Evolutionary conservation across 2,329 filamentous ascomycete genomes (phyloP), one percentile per base, ranked within the genome.

Genomic region (Biscogniauxia marginata): DNA sequence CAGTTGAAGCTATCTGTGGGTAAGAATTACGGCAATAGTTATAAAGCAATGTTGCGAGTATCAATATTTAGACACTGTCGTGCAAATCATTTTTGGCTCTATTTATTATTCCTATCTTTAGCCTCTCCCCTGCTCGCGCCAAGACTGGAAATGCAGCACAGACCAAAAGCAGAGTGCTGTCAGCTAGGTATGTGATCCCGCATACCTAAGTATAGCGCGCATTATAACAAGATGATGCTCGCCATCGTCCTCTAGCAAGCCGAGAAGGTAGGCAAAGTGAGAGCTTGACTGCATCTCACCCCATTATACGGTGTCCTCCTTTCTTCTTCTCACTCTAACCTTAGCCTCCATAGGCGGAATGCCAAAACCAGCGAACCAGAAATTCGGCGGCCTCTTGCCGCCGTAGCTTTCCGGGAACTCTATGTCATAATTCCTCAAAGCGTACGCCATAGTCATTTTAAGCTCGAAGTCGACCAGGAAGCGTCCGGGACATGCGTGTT

Each of bases 381-480:
- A 46, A 34, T 59, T 61, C 45, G 57, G 49, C 13, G 65, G 65
- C 49, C 65, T 54, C 44, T 58, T 60, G 39, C 63, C 62, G 4
- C 55, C 52, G 46, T 66, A 64, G 23, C 48, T 51, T 20, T 61
- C 58, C 1, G 60, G 62, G 20, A 66, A 59, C 46, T 64, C 63
- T 20, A 66, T 19, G 88, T 71, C 68, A 51, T 70, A 70, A 49
- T 65, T 61, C 54, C 56, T 60, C 44, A 71, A 13, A 5, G 65
- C 49, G 46, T 70, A 66, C 2, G 63, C 59, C 34, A 69, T 57
- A 9, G 68, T 59, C 63, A 70, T 65, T 67, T 77, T 76, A 23
- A 77, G 70, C 63, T 75, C 70, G 50, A 72, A 71, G 25, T 67
- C 69, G 2, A 73, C 72, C 50, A 76, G 70, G 57, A 74, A 76